Base-by-base conservation (phyloP, 2,329 filamentous ascomycete genomes). In the Clarireedia monteithiana region DNA sequence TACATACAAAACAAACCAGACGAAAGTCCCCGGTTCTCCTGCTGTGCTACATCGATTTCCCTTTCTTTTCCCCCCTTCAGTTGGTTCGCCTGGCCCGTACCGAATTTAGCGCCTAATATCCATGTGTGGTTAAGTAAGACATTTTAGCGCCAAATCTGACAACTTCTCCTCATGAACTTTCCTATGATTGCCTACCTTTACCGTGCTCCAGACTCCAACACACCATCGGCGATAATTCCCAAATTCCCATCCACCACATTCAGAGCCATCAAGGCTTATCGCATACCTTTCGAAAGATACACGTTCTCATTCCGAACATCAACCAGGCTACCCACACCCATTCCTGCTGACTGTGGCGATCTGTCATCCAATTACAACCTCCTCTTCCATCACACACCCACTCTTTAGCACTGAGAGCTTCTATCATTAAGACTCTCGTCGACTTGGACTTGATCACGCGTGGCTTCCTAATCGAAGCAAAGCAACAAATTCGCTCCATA, bases 381-480 rank as follows among this genome's bases (percentile, higher is more conserved):
- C 20, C 34, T 24, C 52, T 50, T 30, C 27, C 45, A 56, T 45
- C 60, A 62, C 59, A 60, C 60, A 51, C 55, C 57, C 36, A 48
- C 40, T 40, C 50, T 58, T 51, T 50, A 40, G 50, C 10, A 52
- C 30, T 50, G 30, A 59, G 52, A 48, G 48, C 23, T 53, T 54
- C 53, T 46, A 45, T 50, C 54, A 50, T 55, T 47, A 45, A 57
- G 47, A 53, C 52, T 36, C 48, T 56, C 20, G 20, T 49, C 39
- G 30, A 34, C 30, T 34, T 12, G 30, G 39, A 27, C 44, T 45
- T 59, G 63, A 63, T 67, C 66, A 68, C 66, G 63, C 65, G 65
- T 53, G 12, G 36, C 30, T 55, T 48, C 27, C 34, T 14, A 17
- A 47, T n/a, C 30, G 48, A 50, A 44, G n/a, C 36, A 44, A 20